phyloP scores from a whole-genome alignment of 306 rosid species.

The Prunus kanzakura region DNA sequence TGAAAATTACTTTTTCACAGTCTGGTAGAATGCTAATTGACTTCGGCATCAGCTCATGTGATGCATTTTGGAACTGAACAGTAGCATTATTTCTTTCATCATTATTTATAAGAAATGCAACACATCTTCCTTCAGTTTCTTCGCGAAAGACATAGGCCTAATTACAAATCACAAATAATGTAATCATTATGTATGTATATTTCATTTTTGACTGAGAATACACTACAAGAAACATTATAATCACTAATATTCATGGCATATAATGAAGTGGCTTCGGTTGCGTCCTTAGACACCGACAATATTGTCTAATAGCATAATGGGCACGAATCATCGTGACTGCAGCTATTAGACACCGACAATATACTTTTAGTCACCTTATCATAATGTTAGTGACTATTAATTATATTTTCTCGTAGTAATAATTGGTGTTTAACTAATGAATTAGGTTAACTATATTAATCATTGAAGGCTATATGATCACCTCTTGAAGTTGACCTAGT shows the following conservation, averaged over 20 bases:
- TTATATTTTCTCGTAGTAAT: no score
- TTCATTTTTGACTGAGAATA: no score
- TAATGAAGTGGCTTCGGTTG: slow-evolving; percentile 78
- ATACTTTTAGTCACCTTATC: no score
- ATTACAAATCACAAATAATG: neutral
- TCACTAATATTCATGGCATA: no score
- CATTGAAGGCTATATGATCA: neutral
- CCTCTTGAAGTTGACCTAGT: slow-evolving; percentile 55
- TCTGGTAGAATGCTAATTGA: slow-evolving; percentile 65
- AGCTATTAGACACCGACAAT: no score
- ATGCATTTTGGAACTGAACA: slow-evolving; percentile 47
- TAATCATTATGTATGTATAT: no score
- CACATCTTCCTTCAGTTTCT: slow-evolving; percentile 47
- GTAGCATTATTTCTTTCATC: slow-evolving; percentile 21
- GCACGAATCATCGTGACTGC: no score
- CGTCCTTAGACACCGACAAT: slow-evolving; percentile 40
- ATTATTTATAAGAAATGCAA: slow-evolving; percentile 60
- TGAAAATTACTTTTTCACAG: slow-evolving; percentile 55
- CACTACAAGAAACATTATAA: no score
- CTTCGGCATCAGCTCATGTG: slow-evolving; percentile 50
- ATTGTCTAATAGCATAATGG: no score
- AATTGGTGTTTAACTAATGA: neutral
- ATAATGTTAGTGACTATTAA: neutral
- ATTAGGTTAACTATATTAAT: neutral
- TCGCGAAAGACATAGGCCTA: slow-evolving; percentile 59